A percentile compares a stretch with the other conserved stretches of the same genome.
Evolutionary conservation across 306 rosid genomes (phyloP).

Genomic region (Lathyrus sativus): DNA sequence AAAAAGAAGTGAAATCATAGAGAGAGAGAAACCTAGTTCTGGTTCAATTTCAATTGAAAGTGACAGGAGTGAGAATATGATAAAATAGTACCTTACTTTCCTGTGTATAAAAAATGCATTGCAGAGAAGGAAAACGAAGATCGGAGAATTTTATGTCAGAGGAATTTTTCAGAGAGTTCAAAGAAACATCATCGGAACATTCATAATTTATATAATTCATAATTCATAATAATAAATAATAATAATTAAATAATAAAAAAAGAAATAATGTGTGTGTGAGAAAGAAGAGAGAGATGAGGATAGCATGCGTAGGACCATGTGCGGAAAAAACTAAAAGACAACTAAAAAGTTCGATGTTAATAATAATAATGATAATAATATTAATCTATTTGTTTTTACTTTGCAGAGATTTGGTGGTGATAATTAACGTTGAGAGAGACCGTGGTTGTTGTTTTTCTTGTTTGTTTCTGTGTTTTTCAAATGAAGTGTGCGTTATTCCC

Average conservation of each 20-base stretch:
- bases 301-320: conserved; percentile 38
- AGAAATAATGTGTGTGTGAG: conserved; percentile 20
- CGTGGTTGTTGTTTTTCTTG: neutral
- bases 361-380: neutral
- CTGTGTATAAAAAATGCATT: neutral
- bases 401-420: conserved; percentile 29
- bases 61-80: too few relatives aligned
- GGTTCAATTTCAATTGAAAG: too few relatives aligned
- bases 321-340: conserved; percentile 5
- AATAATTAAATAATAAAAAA: neutral
- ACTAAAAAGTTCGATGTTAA: conserved; percentile 26
- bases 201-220: neutral
- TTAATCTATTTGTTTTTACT: conserved; percentile 6
- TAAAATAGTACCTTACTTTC: too few relatives aligned
- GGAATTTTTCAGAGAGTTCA: conserved; percentile 36
- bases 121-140: conserved; percentile 15
- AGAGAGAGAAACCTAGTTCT: conserved; percentile 35
- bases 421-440: conserved; percentile 10
- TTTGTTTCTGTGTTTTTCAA: conserved; percentile 40
- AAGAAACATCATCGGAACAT: conserved; percentile 35
- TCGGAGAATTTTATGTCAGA: conserved; percentile 43
- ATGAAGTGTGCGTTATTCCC: conserved; percentile 56
- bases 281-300: conserved; percentile 20
- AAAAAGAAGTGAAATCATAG: conserved; percentile 18
- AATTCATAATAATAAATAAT: neutral